These are phyloP conservation scores for Umbelopsis sp. DNA, from an alignment of 192 early-diverging fungal species.

Conservation along the genomic window DNA sequence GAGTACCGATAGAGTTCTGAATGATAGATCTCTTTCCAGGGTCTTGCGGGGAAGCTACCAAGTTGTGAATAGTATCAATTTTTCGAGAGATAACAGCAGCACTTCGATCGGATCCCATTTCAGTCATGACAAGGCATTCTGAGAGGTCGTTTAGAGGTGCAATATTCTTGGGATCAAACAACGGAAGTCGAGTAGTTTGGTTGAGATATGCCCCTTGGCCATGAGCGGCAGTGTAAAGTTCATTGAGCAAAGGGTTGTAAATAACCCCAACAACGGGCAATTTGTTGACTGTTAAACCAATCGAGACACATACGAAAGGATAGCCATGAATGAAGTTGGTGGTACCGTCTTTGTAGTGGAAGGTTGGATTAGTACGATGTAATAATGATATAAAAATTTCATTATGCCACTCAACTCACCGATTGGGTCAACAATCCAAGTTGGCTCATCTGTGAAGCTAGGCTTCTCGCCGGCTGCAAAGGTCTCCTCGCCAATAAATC, in stretches of 20 bases:
- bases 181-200: constrained; percentile 57
- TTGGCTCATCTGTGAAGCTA: constrained; percentile 69
- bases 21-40: constrained; percentile 15
- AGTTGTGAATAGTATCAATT: constrained; percentile 63
- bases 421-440: constrained; percentile 92
- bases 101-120: constrained; percentile 78
- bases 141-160: constrained; percentile 66
- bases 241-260: constrained; percentile 87
- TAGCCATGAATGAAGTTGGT: constrained; percentile 82
- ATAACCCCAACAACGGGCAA: constrained; percentile 86
- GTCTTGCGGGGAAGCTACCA: constrained; percentile 58
- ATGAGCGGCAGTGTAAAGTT: constrained; percentile 63
- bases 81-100: constrained; percentile 65
- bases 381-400: neutral
- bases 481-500: constrained; percentile 90
- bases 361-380: neutral
- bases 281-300: constrained; percentile 76
- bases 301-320: constrained; percentile 86
- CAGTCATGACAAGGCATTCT: constrained; percentile 77
- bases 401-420: constrained; percentile 33
- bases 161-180: constrained; percentile 54
- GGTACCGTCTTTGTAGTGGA: constrained; percentile 57
- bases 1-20: constrained; percentile 35
- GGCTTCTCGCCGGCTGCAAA: constrained; percentile 59
- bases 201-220: constrained; percentile 71